Evolutionary conservation across 306 rosid genomes (phyloP), one percentile per base, ranked within the genome.

Genomic region (Biancaea sappan): DNA sequence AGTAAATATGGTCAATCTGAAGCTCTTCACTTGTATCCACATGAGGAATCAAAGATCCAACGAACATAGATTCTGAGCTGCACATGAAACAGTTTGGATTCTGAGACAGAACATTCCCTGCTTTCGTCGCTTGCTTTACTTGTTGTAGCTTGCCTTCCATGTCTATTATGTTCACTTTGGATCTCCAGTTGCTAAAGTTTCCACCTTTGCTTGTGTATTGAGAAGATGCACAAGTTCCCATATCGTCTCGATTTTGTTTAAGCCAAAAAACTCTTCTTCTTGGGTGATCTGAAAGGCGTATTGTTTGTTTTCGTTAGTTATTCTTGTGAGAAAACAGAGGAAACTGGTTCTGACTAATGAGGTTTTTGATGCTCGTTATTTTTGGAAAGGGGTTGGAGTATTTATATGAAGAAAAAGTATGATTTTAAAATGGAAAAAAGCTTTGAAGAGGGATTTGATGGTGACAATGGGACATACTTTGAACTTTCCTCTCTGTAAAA

Each of bases 161-260:
- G 64, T 84, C 83, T 76, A 86, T 52, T 25, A 84, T 52, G 70
- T 73, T 86, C 59, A 65, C 71, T 6, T 56, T 68, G 64, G 29
- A 64, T 13, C 74, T 62, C 80, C 71, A 69, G 10, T n/a, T n/a
- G n/a, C 37, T 63, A 7, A 79, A 46, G 59, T 46, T 34, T 15
- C 61, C 60, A 29, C 25, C 66, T 44, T 53, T 40, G 37, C 38
- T 76, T 40, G 60, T 41, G 35, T 35, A 54, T 18, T 69, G 79
- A 18, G 88, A 68, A 34, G 90, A 86, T 60, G 87, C 78, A 69
- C 97, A 83, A 21, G 11, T 68, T 6, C 97, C 97, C 97, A 91
- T 88, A 11, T 50, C 25, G 44, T 1, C 68, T 62, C 32, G 3
- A 4, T 34, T 34, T 34, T 34, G 2, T 8, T 34, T 0, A 34